Conservation (phyloP, 2,329 filamentous ascomycete species). For the Herpotrichia juniperi region DNA sequence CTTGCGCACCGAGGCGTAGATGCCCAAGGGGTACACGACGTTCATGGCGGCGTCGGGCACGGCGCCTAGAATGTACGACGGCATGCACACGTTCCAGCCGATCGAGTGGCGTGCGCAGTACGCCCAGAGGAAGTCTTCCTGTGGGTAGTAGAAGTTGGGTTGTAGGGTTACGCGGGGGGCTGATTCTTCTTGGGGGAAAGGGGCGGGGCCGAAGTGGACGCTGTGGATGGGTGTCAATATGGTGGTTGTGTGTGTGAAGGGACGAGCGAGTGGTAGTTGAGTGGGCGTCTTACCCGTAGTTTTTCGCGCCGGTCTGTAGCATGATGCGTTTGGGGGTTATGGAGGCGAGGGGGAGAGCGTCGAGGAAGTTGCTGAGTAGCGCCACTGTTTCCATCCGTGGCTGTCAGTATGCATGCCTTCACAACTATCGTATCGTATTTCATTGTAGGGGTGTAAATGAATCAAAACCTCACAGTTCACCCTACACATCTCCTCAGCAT, state of each 20-base stretch:
- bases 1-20: slow-evolving; percentile 58
- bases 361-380: slow-evolving; percentile 57
- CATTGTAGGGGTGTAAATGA: slow-evolving; percentile 5
- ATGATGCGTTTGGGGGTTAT: slow-evolving; percentile 56
- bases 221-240: too few species aligned
- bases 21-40: slow-evolving; percentile 53
- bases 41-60: slow-evolving; percentile 60
- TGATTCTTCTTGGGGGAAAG: slow-evolving; percentile 53
- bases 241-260: slow-evolving; percentile 1
- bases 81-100: slow-evolving; percentile 56
- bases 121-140: slow-evolving; percentile 56
- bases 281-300: too few species aligned
- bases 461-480: slow-evolving; percentile 49
- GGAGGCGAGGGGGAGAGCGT: slow-evolving; percentile 46
- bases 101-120: slow-evolving; percentile 49
- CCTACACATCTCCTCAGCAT: slow-evolving; percentile 57
- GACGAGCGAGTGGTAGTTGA: neutral
- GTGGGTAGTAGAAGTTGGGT: slow-evolving; percentile 62
- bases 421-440: too few species aligned
- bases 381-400: slow-evolving; percentile 19
- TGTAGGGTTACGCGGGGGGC: slow-evolving; percentile 52
- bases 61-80: slow-evolving; percentile 56
- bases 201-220: slow-evolving; percentile 54
- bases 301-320: slow-evolving; percentile 60
- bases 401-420: neutral